phyloP scores from a whole-genome alignment of 2,329 filamentous ascomycete species.

The Ciborinia camelliae region DNA sequence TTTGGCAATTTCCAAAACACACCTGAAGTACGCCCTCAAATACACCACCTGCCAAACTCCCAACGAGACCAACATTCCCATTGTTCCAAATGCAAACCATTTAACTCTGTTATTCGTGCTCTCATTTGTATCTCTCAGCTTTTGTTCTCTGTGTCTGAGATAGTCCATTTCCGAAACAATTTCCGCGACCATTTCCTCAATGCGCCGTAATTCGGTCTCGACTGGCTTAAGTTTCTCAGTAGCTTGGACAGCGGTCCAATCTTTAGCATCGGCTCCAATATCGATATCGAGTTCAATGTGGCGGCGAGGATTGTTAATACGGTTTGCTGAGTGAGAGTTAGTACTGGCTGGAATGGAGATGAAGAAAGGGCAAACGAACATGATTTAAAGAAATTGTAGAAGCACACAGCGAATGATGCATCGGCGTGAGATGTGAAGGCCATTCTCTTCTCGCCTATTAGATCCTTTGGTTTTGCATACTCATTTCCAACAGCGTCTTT shows the following conservation, averaged over 20 bases:
- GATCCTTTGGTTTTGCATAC: constrained; percentile 86
- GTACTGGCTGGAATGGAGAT: not conserved
- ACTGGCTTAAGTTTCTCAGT: constrained; percentile 97
- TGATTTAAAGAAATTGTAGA: constrained; percentile 75
- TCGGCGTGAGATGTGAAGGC: constrained; percentile 92
- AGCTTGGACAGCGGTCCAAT: constrained; percentile 95
- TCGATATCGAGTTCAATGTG: constrained; percentile 51
- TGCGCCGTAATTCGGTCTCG: constrained; percentile 87
- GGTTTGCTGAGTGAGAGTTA: constrained; percentile 10
- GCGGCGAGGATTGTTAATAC: constrained; percentile 48
- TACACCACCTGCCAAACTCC: constrained; percentile 98
- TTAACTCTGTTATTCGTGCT: constrained; percentile 98
- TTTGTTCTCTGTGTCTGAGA: constrained; percentile 83
- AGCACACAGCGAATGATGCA: constrained; percentile 93
- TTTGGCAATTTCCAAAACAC: constrained; percentile 31
- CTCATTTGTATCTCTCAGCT: constrained; percentile 96
- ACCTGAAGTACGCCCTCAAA: constrained; percentile 93
- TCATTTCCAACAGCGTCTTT: constrained; percentile 94
- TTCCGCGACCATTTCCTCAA: constrained; percentile 87
- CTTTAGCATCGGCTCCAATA: constrained; percentile 63
- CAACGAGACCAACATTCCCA: constrained; percentile 82
- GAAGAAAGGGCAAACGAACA: constrained; percentile 51
- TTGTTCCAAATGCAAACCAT: constrained; percentile 95
- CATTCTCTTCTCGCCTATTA: constrained; percentile 77
- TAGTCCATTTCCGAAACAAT: constrained; percentile 96